Conservation (phyloP, 495 filamentous ascomycete genomes). For the Hypoxylon subgilvum region DNA sequence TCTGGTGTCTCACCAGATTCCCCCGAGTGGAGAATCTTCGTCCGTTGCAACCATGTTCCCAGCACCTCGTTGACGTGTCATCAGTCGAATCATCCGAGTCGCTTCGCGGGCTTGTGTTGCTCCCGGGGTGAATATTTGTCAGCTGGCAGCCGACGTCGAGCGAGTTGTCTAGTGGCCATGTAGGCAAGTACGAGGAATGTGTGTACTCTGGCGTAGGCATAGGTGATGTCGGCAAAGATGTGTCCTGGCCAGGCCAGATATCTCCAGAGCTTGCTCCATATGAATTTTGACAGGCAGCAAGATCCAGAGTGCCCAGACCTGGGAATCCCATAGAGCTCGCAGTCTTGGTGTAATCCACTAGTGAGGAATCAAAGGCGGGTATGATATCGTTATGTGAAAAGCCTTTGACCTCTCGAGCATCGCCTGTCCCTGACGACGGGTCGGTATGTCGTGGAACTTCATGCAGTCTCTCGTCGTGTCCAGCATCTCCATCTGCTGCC, state of each 20-base stretch:
- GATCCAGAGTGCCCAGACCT: not conserved
- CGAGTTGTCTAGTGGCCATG: not conserved
- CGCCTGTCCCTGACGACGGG: not conserved
- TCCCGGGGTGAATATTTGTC: not conserved
- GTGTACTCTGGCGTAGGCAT: not conserved
- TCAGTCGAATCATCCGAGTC: not conserved
- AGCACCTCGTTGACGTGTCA: slow-evolving; percentile 36
- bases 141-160: not conserved
- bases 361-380: not conserved
- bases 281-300: not conserved
- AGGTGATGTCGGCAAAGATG: not conserved
- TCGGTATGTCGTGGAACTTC: not conserved
- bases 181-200: not conserved
- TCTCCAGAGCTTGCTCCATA: not conserved
- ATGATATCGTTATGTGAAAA: not conserved
- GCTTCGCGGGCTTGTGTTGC: not conserved
- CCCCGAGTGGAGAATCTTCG: slow-evolving; percentile 80
- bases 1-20: slow-evolving; percentile 76
- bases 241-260: not conserved
- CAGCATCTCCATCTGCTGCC: not conserved
- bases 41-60: slow-evolving; percentile 81
- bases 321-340: not conserved
- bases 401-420: not conserved
- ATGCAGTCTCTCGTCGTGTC: not conserved
- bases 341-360: not conserved